Percentiles rank a stretch among this genome's conserved stretches.
These are phyloP conservation scores for Trichosporon asahii DNA, from an alignment of 1,284 basidiomycete species.

Conservation along the genomic window DNA sequence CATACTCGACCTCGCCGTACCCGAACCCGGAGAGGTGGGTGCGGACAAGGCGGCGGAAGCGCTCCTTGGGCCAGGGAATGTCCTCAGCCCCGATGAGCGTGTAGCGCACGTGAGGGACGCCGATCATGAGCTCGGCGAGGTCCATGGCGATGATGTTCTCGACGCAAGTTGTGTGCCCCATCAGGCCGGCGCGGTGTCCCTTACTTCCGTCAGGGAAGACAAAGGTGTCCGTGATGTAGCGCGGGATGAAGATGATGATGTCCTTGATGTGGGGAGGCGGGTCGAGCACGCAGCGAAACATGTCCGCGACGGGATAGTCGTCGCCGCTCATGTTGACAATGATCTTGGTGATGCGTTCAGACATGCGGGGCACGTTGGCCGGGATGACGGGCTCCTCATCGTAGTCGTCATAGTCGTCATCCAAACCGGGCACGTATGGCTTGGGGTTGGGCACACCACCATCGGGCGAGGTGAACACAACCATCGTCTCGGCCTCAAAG, in stretches of 20 bases:
- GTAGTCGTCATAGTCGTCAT: not conserved
- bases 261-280: not conserved
- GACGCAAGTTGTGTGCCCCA: not conserved
- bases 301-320: not conserved
- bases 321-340: not conserved
- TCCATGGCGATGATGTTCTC: conserved; percentile 4
- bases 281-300: not conserved
- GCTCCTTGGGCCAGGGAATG: not conserved
- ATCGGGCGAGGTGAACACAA: not conserved
- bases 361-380: not conserved
- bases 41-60: not conserved
- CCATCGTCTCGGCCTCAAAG: not conserved
- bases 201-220: conserved; percentile 32
- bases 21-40: not conserved
- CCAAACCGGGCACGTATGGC: not conserved
- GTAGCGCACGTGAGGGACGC: not conserved
- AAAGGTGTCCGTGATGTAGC: not conserved
- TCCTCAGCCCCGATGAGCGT: not conserved
- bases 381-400: not conserved
- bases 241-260: not conserved
- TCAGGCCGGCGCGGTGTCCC: conserved; percentile 16
- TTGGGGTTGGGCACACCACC: not conserved
- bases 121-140: not conserved
- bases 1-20: not conserved
- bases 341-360: not conserved